A percentile compares a stretch with the other conserved stretches of the same genome.
phyloP scores from a whole-genome alignment of 371 early-diverging fungal species.

The Syncephalastrum sp. region DNA sequence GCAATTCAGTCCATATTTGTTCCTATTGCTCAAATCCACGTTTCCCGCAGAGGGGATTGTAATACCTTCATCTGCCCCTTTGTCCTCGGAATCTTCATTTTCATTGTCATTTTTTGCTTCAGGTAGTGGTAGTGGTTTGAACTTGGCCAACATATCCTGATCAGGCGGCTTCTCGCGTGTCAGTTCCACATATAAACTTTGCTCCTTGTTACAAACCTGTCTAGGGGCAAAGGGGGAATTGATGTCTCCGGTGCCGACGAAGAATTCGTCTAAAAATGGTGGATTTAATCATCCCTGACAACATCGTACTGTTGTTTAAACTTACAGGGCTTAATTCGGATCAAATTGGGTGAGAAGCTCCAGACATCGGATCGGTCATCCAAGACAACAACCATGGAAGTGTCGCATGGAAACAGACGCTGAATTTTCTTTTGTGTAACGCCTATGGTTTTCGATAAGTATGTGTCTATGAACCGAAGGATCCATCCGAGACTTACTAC shows the following conservation, averaged over 20 bases:
- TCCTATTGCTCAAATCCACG: background rate
- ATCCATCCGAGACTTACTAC: constrained; percentile 50
- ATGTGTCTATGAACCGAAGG: background rate
- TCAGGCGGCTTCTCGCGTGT: background rate
- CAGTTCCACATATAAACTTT: no score
- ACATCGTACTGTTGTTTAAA: background rate
- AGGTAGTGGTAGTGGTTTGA: background rate
- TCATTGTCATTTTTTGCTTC: constrained; percentile 4
- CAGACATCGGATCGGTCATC: constrained; percentile 99
- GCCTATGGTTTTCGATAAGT: constrained; percentile 36
- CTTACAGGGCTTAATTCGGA: constrained; percentile 89
- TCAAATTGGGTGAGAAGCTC: constrained; percentile 89
- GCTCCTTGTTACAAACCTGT: constrained; percentile 18
- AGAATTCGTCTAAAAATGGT: constrained; percentile 75
- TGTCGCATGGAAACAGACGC: constrained; percentile 94
- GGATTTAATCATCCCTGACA: background rate
- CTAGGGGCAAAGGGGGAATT: constrained; percentile 68
- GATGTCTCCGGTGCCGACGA: constrained; percentile 94
- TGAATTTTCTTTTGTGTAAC: constrained; percentile 83
- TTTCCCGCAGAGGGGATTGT: background rate
- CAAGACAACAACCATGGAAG: constrained; percentile 96
- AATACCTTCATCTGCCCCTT: constrained; percentile 4
- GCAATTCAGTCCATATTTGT: background rate
- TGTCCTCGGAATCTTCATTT: background rate
- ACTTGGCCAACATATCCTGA: background rate